Evolutionary conservation across 805 yeast genomes (phyloP).

Genomic region (Barnettozyma sp.): DNA sequence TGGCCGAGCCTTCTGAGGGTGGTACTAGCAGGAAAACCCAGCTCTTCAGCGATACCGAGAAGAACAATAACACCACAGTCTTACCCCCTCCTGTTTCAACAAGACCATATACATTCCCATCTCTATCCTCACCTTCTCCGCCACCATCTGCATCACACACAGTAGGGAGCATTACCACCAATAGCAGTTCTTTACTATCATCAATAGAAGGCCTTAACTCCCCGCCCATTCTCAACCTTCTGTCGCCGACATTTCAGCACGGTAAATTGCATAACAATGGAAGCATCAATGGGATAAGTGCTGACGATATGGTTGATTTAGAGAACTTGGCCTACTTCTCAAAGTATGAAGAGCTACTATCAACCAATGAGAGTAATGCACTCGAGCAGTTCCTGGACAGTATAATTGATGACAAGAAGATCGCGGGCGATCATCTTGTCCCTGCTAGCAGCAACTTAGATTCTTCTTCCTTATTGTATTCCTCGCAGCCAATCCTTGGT

Average conservation of each 20-base stretch:
- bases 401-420: conserved; percentile 22
- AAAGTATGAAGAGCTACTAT: conserved; percentile 19
- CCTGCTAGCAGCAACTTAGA: not conserved
- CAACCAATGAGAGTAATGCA: conserved; percentile 24
- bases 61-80: not conserved
- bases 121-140: not conserved
- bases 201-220: conserved; percentile 11
- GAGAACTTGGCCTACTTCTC: conserved; percentile 17
- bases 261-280: no score
- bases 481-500: not conserved
- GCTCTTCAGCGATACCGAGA: not conserved
- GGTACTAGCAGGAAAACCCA: no score
- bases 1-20: no score
- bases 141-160: not conserved
- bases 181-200: no score
- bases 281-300: no score
- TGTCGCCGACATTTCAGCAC: conserved; percentile 3
- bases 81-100: not conserved
- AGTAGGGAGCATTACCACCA: no score
- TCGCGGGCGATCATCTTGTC: not conserved
- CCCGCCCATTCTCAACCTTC: conserved; percentile 11
- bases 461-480: not conserved
- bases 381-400: conserved; percentile 25
- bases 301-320: conserved; percentile 9
- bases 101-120: not conserved